Evolutionary conservation across 352 stramenopile species (phyloP).

Genomic region (Pythium monospermum): DNA sequence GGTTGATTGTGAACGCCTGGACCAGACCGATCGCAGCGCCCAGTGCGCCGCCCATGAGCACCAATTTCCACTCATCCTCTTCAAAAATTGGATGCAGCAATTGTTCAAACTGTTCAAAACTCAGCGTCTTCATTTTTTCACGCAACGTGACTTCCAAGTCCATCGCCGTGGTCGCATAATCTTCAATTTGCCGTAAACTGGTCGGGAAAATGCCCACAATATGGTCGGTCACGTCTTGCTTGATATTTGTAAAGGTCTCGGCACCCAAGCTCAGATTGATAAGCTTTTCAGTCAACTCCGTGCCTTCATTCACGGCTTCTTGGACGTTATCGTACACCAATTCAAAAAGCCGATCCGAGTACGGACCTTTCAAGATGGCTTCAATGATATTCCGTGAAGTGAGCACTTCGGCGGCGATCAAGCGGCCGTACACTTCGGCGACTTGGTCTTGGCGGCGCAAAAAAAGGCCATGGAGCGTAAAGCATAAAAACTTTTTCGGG

Average conservation of each 20-base stretch:
- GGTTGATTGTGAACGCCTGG: slow-evolving; percentile 89
- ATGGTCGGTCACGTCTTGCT: slow-evolving; percentile 85
- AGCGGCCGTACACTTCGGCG: slow-evolving; percentile 80
- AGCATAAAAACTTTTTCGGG: slow-evolving; percentile 75
- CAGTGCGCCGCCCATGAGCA: slow-evolving; percentile 94
- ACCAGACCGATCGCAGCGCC: slow-evolving; percentile 88
- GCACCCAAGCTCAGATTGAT: slow-evolving; percentile 82
- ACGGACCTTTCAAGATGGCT: slow-evolving; percentile 84
- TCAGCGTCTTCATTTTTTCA: slow-evolving; percentile 90
- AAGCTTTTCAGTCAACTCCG: slow-evolving; percentile 71
- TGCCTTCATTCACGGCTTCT: slow-evolving; percentile 75
- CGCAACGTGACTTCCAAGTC: slow-evolving; percentile 89
- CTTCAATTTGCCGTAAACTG: slow-evolving; percentile 87
- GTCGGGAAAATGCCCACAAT: slow-evolving; percentile 87
- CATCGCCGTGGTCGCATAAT: slow-evolving; percentile 91
- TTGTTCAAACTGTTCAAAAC: slow-evolving; percentile 91
- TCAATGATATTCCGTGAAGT: slow-evolving; percentile 88
- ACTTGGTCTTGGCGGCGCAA: slow-evolving; percentile 91
- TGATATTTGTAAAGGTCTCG: slow-evolving; percentile 82
- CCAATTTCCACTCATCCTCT: slow-evolving; percentile 98
- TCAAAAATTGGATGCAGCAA: slow-evolving; percentile 98
- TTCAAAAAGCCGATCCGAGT: slow-evolving; percentile 82
- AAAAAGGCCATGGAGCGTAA: slow-evolving; percentile 95
- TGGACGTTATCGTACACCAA: slow-evolving; percentile 88
- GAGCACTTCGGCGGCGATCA: slow-evolving; percentile 82